Evolutionary conservation across 257 asterid genomes (phyloP).

Genomic region (Solanum dulcamara): DNA sequence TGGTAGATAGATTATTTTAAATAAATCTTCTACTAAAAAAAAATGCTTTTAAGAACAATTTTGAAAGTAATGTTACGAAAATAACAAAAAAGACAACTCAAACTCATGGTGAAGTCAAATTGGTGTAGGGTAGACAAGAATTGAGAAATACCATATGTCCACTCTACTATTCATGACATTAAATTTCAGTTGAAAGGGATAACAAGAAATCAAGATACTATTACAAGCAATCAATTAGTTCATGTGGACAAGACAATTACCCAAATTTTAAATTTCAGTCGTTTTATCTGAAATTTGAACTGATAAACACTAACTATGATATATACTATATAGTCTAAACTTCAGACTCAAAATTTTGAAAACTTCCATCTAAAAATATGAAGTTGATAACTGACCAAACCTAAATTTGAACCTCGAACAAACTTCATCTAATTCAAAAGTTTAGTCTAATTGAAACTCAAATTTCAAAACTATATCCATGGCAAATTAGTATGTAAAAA

Average conservation of each 20-base stretch:
- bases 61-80: fast-evolving
- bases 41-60: fast-evolving
- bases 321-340: not conserved
- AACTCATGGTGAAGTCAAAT: not conserved
- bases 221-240: not conserved
- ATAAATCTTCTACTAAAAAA: fast-evolving
- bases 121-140: not conserved
- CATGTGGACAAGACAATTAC: not conserved
- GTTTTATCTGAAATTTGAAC: fast-evolving
- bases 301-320: not conserved
- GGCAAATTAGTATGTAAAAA: too few relatives aligned
- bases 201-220: not conserved
- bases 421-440: not conserved
- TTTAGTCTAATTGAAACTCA: not conserved
- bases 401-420: not conserved
- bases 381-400: not conserved
- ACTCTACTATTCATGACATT: not conserved
- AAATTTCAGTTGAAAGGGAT: not conserved
- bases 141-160: not conserved
- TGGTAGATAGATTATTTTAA: fast-evolving
- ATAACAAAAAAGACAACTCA: not conserved
- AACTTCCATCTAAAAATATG: not conserved
- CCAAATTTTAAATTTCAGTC: not conserved
- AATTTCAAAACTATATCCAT: not conserved
- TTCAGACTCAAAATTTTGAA: not conserved